A percentile compares a stretch with the other conserved stretches of the same genome.
phyloP scores from a whole-genome alignment of 164 flowering plant genomes.

The Piper betle region DNA sequence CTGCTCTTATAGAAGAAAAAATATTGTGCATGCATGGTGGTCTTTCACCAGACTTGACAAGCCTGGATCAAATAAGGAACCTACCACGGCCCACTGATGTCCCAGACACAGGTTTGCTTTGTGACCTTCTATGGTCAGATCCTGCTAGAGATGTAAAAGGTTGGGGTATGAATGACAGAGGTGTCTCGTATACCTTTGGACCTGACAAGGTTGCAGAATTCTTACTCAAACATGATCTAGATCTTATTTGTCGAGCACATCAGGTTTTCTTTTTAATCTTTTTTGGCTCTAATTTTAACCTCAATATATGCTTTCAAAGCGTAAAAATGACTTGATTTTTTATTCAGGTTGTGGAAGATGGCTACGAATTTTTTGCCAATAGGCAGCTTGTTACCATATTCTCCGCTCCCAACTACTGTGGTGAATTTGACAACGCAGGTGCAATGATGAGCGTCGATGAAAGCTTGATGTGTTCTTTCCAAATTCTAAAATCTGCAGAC shows the following conservation, averaged over 20 bases:
- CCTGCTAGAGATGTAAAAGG: conserved; percentile 55
- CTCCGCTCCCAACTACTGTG: conserved; percentile 85
- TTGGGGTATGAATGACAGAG: conserved; percentile 84
- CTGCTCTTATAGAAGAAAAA: conserved; percentile 74
- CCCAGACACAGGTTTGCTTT: conserved; percentile 75
- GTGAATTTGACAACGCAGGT: conserved; percentile 88
- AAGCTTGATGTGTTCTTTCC: conserved; percentile 79
- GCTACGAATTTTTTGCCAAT: conserved; percentile 79
- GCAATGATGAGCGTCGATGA: conserved; percentile 94
- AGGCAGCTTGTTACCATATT: conserved; percentile 78
- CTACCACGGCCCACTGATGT: conserved; percentile 65
- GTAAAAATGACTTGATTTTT: not conserved
- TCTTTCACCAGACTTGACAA: conserved; percentile 62
- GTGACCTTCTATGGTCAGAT: conserved; percentile 88
- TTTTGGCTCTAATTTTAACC: not conserved
- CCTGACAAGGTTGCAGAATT: conserved; percentile 62
- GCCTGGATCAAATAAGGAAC: conserved; percentile 57
- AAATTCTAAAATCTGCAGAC: conserved; percentile 69
- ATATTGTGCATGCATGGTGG: conserved; percentile 95
- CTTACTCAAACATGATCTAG: conserved; percentile 59
- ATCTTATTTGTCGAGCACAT: conserved; percentile 83
- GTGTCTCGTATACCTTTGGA: conserved; percentile 82
- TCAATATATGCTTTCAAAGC: not conserved
- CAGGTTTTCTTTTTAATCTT: conserved; percentile 26
- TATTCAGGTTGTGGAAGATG: conserved; percentile 82